These are phyloP conservation scores for Podila verticillata DNA, from an alignment of 192 early-diverging fungal species.

Conservation along the genomic window DNA sequence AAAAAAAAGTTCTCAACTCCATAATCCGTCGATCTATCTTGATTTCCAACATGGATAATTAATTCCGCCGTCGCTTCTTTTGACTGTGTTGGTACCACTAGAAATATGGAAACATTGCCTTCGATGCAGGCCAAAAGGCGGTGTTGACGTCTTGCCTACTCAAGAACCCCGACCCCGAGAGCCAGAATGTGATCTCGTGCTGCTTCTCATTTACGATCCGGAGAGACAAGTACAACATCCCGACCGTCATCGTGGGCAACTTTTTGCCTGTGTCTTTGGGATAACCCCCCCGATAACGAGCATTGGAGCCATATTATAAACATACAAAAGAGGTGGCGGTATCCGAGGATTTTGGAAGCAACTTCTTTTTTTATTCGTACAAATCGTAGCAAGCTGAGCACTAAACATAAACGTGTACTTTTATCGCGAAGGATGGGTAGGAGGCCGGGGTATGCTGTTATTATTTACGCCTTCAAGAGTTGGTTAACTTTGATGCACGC, in stretches of 20 bases:
- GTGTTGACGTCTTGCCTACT: slow-evolving; percentile 94
- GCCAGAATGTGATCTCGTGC: slow-evolving; percentile 72
- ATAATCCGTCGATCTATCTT: no score
- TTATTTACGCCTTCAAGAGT: slow-evolving; percentile 11
- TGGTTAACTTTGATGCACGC: slow-evolving; percentile 38
- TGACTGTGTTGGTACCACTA: slow-evolving; percentile 8
- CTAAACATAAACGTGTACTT: background rate
- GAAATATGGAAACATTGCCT: slow-evolving; percentile 98
- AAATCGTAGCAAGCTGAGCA: no score
- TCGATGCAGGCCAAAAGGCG: slow-evolving; percentile 96
- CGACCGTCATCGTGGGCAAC: slow-evolving; percentile 47
- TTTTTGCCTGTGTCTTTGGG: slow-evolving; percentile 48
- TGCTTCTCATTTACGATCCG: slow-evolving; percentile 97
- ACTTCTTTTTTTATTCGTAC: no score
- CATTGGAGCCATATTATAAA: background rate
- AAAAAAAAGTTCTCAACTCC: background rate
- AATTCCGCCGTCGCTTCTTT: background rate
- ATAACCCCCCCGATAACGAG: background rate
- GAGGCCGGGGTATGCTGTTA: background rate
- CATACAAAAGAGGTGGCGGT: no score
- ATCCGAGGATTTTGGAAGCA: no score
- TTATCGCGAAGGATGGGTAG: background rate
- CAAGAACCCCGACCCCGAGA: slow-evolving; percentile 64
- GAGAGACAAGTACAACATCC: slow-evolving; percentile 93
- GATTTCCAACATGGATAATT: no score